phyloP scores from a whole-genome alignment of 1,284 basidiomycete genomes.

The Lignosus rhinocerotis region DNA sequence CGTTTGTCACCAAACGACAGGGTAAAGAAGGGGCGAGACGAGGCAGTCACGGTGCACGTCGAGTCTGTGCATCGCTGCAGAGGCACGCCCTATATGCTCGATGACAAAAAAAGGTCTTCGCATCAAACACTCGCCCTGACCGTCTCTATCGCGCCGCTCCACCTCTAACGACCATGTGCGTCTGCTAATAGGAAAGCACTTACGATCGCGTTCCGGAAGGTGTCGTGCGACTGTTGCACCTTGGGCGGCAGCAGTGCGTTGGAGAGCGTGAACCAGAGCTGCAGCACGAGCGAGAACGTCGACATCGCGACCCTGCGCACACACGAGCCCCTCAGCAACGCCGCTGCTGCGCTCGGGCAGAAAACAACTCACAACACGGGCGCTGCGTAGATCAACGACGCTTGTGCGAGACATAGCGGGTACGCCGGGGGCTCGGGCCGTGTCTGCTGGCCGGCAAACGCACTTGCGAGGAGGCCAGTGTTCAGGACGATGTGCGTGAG shows the following conservation, averaged over 20 bases:
- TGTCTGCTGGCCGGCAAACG: constrained; percentile 22
- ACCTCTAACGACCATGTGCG: background rate
- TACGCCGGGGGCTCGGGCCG: constrained; percentile 15
- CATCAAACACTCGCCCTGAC: no score
- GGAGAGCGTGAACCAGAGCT: constrained; percentile 20
- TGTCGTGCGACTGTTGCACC: background rate
- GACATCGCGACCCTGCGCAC: constrained; percentile 21
- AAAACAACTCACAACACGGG: constrained; percentile 32
- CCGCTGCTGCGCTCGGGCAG: no score
- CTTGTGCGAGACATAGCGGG: constrained; percentile 34
- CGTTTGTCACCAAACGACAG: no score
- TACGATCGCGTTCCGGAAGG: constrained; percentile 11
- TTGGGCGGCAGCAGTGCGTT: constrained; percentile 16
- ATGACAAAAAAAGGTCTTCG: no score
- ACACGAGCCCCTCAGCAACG: background rate
- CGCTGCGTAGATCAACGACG: constrained; percentile 34
- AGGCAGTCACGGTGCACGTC: no score
- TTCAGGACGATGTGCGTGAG: background rate
- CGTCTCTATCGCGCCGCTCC: no score
- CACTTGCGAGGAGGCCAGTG: background rate
- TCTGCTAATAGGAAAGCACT: background rate
- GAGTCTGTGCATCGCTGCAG: no score
- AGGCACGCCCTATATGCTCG: no score
- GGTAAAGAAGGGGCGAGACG: no score
- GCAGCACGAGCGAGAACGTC: constrained; percentile 24